Evolutionary conservation across 495 filamentous ascomycete species (phyloP), one percentile per base, ranked within the genome.

Genomic region (Penicillium salamii): DNA sequence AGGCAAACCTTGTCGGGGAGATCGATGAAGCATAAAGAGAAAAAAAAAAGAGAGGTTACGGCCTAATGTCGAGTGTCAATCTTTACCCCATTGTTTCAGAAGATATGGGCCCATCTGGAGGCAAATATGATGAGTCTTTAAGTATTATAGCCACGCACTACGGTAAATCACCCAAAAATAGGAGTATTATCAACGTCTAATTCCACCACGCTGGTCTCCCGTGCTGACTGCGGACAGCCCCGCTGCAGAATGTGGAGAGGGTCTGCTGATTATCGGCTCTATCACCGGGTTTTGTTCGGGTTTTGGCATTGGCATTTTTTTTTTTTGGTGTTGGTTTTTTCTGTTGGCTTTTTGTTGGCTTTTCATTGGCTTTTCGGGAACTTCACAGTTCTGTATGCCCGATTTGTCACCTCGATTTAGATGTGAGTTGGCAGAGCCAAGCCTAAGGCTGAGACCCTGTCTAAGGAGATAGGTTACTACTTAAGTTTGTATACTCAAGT

Each of bases 171-270:
- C 18, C 36, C 36, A 20, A 39, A 39, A 39, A 39, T 39, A 39
- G 36, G 18, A 9, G 36, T 39, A 19, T 39, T 39, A 21, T 13
- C 36, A 23, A n/a, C 36, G 8, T 39, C 36, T 39, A 11, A 18
- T 48, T 35, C 35, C 46, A 48, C 26, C 18, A 17, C 36, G 14
- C 24, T 19, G 46, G 35, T 33, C 35, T 40, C 46, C 46, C 46
- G 35, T 23, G 42, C 46, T 23, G 34, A 47, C 21, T 38, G 35
- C 46, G 42, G 26, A 7, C 23, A 31, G 15, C 45, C 34, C 45
- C 24, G 34, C 45, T 48, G 46, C 46, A 39, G 35, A 48, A 40
- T 48, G 46, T 48, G 46, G 46, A 48, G 46, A 7, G 33, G 5
- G 17, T 36, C 33, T 8, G 11, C 9, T 3, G 28, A 21, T 26